Conservation (phyloP, 805 yeast genomes). For the Cyberlindnera xishuangbannaensis region DNA sequence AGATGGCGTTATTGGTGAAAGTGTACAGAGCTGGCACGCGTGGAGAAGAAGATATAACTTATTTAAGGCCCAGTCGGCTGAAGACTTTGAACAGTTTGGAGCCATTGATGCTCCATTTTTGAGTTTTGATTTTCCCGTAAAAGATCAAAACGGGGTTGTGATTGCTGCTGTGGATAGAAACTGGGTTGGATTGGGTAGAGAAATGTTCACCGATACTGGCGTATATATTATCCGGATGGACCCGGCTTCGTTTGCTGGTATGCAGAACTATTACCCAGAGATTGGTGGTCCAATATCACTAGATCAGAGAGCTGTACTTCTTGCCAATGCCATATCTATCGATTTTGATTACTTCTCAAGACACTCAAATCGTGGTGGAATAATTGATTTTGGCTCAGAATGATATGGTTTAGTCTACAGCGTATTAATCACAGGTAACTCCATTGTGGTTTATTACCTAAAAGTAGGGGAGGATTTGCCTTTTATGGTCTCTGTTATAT, state of each 20-base stretch:
- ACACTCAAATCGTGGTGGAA: constrained; percentile 54
- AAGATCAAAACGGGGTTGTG: constrained; percentile 49
- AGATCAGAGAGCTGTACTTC: constrained; percentile 79
- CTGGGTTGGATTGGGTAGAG: constrained; percentile 94
- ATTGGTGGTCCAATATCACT: constrained; percentile 50
- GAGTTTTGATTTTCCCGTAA: constrained; percentile 79
- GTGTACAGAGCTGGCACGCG: constrained; percentile 89
- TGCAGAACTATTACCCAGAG: constrained; percentile 45
- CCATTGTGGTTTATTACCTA: no score
- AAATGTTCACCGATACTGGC: constrained; percentile 91
- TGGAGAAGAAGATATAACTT: constrained; percentile 89
- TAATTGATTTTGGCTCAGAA: constrained; percentile 14
- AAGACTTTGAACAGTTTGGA: constrained; percentile 69
- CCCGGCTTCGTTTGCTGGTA: constrained; percentile 56
- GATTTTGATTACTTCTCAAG: constrained; percentile 97
- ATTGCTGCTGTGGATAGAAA: constrained; percentile 81
- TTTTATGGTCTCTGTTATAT: no score
- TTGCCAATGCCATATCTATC: constrained; percentile 85
- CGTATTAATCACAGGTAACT: no score
- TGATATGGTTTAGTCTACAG: neutral
- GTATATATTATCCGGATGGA: constrained; percentile 85
- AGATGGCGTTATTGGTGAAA: constrained; percentile 65
- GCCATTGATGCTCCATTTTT: constrained; percentile 81
- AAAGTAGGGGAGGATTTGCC: no score
- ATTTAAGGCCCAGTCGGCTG: constrained; percentile 42